Evolutionary conservation across 495 filamentous ascomycete genomes (phyloP).

Genomic region (Penicillium maclennaniae): DNA sequence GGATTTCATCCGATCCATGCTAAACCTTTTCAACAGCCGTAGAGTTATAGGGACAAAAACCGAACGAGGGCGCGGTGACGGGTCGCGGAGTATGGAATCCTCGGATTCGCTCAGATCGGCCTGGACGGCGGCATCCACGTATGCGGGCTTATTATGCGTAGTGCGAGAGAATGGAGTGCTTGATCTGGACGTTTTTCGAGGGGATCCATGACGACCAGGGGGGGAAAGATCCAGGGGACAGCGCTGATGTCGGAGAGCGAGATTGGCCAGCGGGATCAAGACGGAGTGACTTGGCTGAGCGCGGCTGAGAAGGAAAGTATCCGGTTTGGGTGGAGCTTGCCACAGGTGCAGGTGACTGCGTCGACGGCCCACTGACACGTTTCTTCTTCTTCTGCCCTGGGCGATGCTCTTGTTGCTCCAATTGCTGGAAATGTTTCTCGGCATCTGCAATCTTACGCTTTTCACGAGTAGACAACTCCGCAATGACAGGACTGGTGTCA

Average conservation of each 20-base stretch:
- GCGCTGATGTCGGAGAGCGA: slow-evolving; percentile 27
- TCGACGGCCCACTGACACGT: slow-evolving; percentile 41
- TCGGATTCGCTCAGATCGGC: slow-evolving; percentile 39
- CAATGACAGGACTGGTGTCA: slow-evolving; percentile 63
- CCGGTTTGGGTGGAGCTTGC: slow-evolving; percentile 21
- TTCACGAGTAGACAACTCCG: slow-evolving; percentile 77
- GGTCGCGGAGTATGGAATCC: slow-evolving; percentile 12
- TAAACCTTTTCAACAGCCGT: slow-evolving; percentile 43
- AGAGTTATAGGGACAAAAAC: slow-evolving; percentile 38
- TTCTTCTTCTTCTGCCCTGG: slow-evolving; percentile 43
- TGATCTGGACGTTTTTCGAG: slow-evolving; percentile 32
- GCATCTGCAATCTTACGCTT: slow-evolving; percentile 81
- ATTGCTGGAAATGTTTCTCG: slow-evolving; percentile 65
- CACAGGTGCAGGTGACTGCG: slow-evolving; percentile 28
- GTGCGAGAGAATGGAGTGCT: slow-evolving; percentile 27
- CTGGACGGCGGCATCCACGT: slow-evolving; percentile 47
- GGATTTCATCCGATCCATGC: slow-evolving; percentile 36
- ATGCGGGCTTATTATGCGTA: slow-evolving; percentile 28
- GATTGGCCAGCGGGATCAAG: slow-evolving; percentile 24
- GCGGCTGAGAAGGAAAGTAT: slow-evolving; percentile 12
- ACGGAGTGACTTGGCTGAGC: slow-evolving; percentile 15
- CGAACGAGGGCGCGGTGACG: slow-evolving; percentile 15
- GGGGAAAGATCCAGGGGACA: slow-evolving; percentile 18
- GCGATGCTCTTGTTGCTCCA: slow-evolving; percentile 51
- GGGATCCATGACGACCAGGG: slow-evolving; percentile 18